A percentile compares a stretch with the other conserved stretches of the same genome.
Conservation (phyloP, 2,329 filamentous ascomycete genomes). For the Colletotrichum navitas region DNA sequence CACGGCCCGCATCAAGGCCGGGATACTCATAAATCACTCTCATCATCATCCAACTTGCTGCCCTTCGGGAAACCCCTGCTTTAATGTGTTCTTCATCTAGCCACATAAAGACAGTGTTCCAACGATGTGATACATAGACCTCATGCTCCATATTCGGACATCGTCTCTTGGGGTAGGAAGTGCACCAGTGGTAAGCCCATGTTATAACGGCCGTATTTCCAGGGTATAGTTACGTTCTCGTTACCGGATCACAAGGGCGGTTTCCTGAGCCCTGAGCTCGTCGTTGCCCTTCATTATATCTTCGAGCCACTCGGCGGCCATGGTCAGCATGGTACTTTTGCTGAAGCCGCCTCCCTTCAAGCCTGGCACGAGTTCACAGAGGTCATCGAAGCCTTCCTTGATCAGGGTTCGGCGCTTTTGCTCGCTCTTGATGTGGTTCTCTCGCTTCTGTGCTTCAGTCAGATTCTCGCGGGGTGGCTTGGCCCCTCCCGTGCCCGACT, state of each 20-base stretch:
- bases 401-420: conserved; percentile 88
- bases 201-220: not conserved
- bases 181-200: not conserved
- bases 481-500: conserved; percentile 56
- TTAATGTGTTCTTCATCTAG: not conserved
- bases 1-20: conserved; percentile 9
- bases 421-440: conserved; percentile 89
- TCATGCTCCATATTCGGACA: not conserved
- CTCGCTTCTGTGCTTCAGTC: conserved; percentile 83
- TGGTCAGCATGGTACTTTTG: conserved; percentile 83
- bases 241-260: conserved; percentile 50
- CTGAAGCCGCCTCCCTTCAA: conserved; percentile 81
- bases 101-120: conserved; percentile 2
- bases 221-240: not conserved
- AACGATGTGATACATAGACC: conserved; percentile 6
- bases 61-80: not conserved
- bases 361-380: conserved; percentile 82
- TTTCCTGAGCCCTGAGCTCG: conserved; percentile 65
- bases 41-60: conserved; percentile 28
- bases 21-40: conserved; percentile 22
- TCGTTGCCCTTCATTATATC: conserved; percentile 78
- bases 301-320: conserved; percentile 84
- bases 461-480: conserved; percentile 77
- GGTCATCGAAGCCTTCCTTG: conserved; percentile 84
- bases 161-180: not conserved